phyloP scores from a whole-genome alignment of 106 monocot species.

The Allium cepa region DNA sequence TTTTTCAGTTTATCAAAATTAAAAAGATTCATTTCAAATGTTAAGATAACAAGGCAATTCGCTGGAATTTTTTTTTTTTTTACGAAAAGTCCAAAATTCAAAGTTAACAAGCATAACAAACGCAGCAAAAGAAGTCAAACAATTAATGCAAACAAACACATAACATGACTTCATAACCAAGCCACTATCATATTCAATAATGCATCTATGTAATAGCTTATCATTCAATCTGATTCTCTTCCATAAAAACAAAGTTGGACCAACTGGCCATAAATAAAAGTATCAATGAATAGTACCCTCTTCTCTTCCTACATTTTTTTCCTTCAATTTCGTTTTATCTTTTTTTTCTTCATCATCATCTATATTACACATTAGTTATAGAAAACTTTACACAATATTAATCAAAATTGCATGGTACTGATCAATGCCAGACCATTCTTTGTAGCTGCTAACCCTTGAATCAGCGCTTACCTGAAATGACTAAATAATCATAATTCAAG shows the following conservation, averaged over 20 bases:
- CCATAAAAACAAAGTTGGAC: not conserved
- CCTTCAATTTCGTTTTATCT: conserved; percentile 3
- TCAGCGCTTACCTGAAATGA: not conserved
- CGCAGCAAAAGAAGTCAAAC: not conserved
- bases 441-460: too few relatives aligned
- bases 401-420: conserved; percentile 51
- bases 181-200: too few relatives aligned
- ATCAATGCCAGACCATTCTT: too few relatives aligned
- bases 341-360: not conserved
- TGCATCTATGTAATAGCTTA: not conserved
- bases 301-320: conserved; percentile 2
- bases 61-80: too few relatives aligned
- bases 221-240: not conserved
- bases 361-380: conserved; percentile 58
- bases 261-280: conserved; percentile 11
- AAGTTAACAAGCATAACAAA: not conserved
- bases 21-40: too few relatives aligned
- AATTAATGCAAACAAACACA: too few relatives aligned
- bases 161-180: too few relatives aligned
- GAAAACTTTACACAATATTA: conserved; percentile 51
- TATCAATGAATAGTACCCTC: conserved; percentile 15
- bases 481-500: not conserved
- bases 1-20: too few relatives aligned
- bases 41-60: too few relatives aligned
- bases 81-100: too few relatives aligned